Conservation (phyloP, 495 filamentous ascomycete genomes). For the Penicillium parvum region DNA sequence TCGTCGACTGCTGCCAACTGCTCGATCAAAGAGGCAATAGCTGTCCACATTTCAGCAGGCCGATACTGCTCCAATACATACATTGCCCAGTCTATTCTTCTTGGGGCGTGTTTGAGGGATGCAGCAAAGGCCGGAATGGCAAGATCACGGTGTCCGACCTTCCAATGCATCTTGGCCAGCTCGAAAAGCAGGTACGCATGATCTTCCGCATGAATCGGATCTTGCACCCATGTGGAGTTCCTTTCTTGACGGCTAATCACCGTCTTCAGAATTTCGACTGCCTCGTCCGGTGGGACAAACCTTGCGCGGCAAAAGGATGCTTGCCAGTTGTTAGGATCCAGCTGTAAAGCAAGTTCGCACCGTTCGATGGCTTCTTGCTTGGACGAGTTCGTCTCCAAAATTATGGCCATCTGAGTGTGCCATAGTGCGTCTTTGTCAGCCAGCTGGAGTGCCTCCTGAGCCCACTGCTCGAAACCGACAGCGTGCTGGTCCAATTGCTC, state of each 20-base stretch:
- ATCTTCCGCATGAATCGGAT: too few relatives aligned
- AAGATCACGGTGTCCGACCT: too few relatives aligned
- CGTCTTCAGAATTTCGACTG: slow-evolving; percentile 3
- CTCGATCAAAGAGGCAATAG: not conserved
- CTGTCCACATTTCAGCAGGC: not conserved
- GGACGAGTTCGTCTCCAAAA: not conserved
- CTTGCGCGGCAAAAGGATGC: not conserved
- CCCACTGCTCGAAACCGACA: slow-evolving; percentile 2
- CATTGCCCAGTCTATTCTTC: not conserved
- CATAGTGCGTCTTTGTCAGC: not conserved
- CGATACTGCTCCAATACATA: not conserved
- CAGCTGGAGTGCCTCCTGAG: not conserved
- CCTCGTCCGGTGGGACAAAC: slow-evolving; percentile 3
- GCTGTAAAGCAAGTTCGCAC: slow-evolving; percentile 1
- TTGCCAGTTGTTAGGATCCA: not conserved
- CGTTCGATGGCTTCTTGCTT: not conserved
- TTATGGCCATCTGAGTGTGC: slow-evolving; percentile 7
- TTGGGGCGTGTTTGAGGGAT: not conserved
- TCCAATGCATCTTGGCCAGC: slow-evolving; percentile 9
- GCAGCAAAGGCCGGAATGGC: too few relatives aligned
- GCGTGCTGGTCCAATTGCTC: too few relatives aligned
- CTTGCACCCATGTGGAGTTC: not conserved
- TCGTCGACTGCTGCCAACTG: too few relatives aligned
- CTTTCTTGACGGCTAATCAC: not conserved
- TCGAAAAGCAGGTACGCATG: too few relatives aligned